These are phyloP conservation scores for Aspergillus quadricinctus DNA, from an alignment of 2,329 filamentous ascomycete genomes.

Conservation along the genomic window DNA sequence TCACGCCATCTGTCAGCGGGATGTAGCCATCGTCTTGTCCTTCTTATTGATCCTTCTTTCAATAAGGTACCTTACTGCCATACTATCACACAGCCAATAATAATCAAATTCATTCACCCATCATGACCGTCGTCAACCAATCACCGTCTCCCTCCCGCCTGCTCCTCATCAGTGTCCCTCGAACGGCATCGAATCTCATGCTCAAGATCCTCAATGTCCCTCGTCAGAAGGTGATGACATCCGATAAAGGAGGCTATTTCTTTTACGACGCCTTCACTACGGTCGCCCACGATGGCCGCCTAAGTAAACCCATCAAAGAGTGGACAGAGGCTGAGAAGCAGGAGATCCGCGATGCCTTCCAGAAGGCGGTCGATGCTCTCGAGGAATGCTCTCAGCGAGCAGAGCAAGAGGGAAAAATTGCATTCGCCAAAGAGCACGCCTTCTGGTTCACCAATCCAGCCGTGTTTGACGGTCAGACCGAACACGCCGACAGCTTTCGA, in stretches of 20 bases:
- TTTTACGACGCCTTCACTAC: conserved; percentile 18
- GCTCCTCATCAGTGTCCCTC: conserved; percentile 23
- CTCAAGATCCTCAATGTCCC: conserved; percentile 27
- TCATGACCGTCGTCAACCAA: not conserved
- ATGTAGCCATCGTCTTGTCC: conserved; percentile 5
- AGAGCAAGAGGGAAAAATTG: conserved; percentile 19
- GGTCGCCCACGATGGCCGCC: conserved; percentile 7
- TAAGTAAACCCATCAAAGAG: conserved; percentile 16
- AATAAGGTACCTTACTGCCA: not conserved
- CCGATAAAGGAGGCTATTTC: conserved; percentile 25
- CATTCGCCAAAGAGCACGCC: conserved; percentile 37
- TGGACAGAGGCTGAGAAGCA: conserved; percentile 26
- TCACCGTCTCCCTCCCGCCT: conserved; percentile 10
- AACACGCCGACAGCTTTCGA: conserved; percentile 12
- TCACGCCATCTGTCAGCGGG: conserved; percentile 3
- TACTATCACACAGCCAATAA: not conserved
- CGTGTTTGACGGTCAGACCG: conserved; percentile 6
- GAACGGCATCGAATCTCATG: conserved; percentile 32
- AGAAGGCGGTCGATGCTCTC: conserved; percentile 23
- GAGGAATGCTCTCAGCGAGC: conserved; percentile 21
- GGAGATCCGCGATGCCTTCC: conserved; percentile 19
- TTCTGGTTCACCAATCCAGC: conserved; percentile 24
- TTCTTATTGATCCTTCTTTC: conserved; percentile 3
- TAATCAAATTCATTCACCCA: not conserved
- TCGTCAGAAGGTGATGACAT: conserved; percentile 19